Evolutionary conservation across 208 protist genomes (phyloP).

Genomic region (Strigomonas culicis): DNA sequence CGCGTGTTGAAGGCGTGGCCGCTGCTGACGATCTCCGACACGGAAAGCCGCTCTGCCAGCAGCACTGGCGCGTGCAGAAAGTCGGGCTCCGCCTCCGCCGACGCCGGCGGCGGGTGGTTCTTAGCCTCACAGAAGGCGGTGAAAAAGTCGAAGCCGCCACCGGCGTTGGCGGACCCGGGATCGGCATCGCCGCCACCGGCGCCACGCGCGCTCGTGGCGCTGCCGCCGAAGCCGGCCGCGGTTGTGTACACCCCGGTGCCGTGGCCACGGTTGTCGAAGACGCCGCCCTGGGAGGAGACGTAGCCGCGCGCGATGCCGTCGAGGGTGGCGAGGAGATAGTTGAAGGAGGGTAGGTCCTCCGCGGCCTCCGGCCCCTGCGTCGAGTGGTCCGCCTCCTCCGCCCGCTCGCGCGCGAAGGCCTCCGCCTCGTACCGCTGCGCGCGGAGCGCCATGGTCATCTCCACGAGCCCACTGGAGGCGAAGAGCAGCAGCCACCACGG

Average conservation of each 20-base stretch:
- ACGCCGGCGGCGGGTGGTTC: neutral
- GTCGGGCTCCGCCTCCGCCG: neutral
- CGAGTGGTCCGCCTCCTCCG: neutral
- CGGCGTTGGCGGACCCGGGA: neutral
- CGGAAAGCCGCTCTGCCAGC: neutral
- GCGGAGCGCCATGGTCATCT: conserved; percentile 10
- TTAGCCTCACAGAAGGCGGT: neutral
- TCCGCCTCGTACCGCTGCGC: neutral
- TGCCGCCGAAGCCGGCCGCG: neutral
- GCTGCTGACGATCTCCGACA: neutral
- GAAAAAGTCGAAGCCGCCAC: too few relatives aligned
- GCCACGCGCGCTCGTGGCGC: neutral
- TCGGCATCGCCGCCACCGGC: neutral
- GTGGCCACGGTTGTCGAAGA: conserved; percentile 8
- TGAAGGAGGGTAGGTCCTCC: neutral
- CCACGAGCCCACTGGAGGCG: conserved; percentile 13
- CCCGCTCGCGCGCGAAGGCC: too few relatives aligned
- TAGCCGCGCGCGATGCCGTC: neutral
- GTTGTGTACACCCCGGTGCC: conserved; percentile 8
- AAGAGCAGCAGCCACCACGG: conserved; percentile 21
- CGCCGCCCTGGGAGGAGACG: conserved; percentile 10
- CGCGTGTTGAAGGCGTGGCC: neutral
- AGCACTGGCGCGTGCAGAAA: neutral
- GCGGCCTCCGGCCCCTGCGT: neutral
- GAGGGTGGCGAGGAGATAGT: neutral